A percentile compares a stretch with the other conserved stretches of the same genome.
These are phyloP conservation scores for Backusella circina DNA, from an alignment of 192 early-diverging fungal species.

Conservation along the genomic window DNA sequence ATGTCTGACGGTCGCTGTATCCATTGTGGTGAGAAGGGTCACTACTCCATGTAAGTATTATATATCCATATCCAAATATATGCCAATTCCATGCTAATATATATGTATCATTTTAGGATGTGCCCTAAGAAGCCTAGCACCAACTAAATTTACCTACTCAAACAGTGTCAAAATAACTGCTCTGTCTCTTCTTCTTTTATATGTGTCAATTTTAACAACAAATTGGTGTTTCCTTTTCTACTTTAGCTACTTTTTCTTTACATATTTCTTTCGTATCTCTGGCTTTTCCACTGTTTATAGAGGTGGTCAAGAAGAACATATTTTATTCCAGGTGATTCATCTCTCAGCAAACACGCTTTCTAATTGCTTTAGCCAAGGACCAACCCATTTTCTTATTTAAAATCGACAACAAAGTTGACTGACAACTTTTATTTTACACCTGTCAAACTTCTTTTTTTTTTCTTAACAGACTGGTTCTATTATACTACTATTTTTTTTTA, in stretches of 20 bases:
- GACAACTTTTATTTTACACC: neutral
- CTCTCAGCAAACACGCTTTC: neutral
- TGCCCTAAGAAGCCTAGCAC: slow-evolving; percentile 28
- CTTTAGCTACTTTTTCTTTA: neutral
- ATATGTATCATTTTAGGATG: slow-evolving; percentile 18
- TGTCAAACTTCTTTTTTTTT: neutral
- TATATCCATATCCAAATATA: neutral
- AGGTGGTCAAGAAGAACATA: slow-evolving; percentile 1
- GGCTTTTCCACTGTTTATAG: slow-evolving; percentile 3
- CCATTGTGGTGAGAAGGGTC: slow-evolving; percentile 27
- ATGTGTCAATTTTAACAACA: neutral
- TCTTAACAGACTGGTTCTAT: neutral
- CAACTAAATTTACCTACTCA: neutral
- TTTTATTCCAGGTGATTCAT: neutral
- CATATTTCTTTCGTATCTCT: neutral
- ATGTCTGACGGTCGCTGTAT: slow-evolving; percentile 31
- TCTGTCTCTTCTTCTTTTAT: neutral
- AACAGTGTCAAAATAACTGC: neutral
- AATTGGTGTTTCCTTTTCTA: neutral
- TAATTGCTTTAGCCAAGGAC: neutral
- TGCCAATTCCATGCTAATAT: neutral
- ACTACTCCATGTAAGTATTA: slow-evolving; percentile 26
- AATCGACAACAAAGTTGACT: neutral
- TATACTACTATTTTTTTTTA: neutral
- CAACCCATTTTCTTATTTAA: neutral